These are phyloP conservation scores for Aspergillus carlsbadensis DNA, from an alignment of 495 filamentous ascomycete species.

Conservation along the genomic window DNA sequence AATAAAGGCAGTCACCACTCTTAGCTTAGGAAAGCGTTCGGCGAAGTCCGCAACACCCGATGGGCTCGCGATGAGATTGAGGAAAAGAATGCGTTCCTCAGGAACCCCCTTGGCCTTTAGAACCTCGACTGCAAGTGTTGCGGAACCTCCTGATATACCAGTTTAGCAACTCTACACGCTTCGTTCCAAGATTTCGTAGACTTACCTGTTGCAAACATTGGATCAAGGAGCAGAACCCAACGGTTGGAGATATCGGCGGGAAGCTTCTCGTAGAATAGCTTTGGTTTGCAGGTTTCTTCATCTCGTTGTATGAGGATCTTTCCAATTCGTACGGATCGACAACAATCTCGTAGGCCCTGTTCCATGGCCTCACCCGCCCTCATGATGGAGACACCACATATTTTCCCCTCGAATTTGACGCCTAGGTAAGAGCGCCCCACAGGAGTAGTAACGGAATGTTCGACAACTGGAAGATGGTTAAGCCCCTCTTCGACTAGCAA, in stretches of 20 bases:
- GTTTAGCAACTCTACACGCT: constrained; percentile 10
- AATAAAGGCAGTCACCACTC: constrained; percentile 95
- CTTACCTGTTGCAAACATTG: constrained; percentile 97
- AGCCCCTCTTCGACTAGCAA: constrained; percentile 97
- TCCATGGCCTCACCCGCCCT: constrained; percentile 98
- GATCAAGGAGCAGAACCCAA: constrained; percentile 95
- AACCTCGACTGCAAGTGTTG: constrained; percentile 93
- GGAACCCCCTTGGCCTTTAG: constrained; percentile 86
- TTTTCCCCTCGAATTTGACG: constrained; percentile 94
- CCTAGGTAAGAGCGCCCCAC: constrained; percentile 87
- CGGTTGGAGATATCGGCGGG: constrained; percentile 88
- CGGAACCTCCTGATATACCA: constrained; percentile 71
- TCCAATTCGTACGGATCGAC: constrained; percentile 91
- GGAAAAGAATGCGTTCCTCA: constrained; percentile 90
- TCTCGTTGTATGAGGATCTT: constrained; percentile 98
- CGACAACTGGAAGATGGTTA: constrained; percentile 90
- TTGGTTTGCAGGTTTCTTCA: constrained; percentile 89
- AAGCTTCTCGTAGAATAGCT: constrained; percentile 95
- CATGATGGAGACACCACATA: constrained; percentile 98
- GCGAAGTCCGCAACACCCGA: constrained; percentile 89
- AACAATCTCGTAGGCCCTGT: constrained; percentile 93
- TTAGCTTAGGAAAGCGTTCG: constrained; percentile 83
- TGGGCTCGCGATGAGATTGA: constrained; percentile 94
- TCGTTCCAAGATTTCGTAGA: constrained; percentile 2
- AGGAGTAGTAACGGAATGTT: constrained; percentile 84